phyloP scores from a whole-genome alignment of 2,329 filamentous ascomycete species.

The Helotiales sp. region DNA sequence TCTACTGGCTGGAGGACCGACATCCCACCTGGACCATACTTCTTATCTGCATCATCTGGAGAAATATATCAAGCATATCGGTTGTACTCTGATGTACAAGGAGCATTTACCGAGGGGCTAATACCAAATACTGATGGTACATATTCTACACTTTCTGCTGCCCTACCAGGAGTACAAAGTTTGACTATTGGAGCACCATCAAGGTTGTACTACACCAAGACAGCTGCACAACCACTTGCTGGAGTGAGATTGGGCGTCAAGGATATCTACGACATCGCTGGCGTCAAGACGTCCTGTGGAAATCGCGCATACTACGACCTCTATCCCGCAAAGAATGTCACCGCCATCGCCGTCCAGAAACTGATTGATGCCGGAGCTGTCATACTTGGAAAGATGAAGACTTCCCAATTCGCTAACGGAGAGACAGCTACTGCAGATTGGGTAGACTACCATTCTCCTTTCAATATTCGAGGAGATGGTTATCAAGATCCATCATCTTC shows the following conservation, averaged over 20 bases:
- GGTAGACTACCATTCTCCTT: constrained; percentile 42
- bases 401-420: constrained; percentile 45
- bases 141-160: constrained; percentile 45
- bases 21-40: constrained; percentile 50
- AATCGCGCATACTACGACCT: constrained; percentile 59
- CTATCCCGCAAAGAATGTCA: constrained; percentile 46
- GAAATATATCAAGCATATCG: constrained; percentile 48
- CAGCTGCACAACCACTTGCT: constrained; percentile 54
- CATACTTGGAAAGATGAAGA: constrained; percentile 54
- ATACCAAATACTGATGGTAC: constrained; percentile 39
- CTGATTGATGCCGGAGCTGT: constrained; percentile 61
- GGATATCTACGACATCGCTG: constrained; percentile 60
- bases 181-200: constrained; percentile 56
- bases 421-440: constrained; percentile 50
- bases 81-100: constrained; percentile 49
- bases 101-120: constrained; percentile 49
- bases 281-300: constrained; percentile 55
- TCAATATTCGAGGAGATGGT: constrained; percentile 47
- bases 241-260: constrained; percentile 63
- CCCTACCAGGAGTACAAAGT: constrained; percentile 40
- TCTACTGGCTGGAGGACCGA: constrained; percentile 14
- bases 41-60: constrained; percentile 44
- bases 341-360: constrained; percentile 51
- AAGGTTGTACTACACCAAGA: constrained; percentile 56
- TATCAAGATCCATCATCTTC: constrained; percentile 49